Evolutionary conservation across 1,284 basidiomycete genomes (phyloP).

Genomic region (Pseudomicrostroma phylloplanum): DNA sequence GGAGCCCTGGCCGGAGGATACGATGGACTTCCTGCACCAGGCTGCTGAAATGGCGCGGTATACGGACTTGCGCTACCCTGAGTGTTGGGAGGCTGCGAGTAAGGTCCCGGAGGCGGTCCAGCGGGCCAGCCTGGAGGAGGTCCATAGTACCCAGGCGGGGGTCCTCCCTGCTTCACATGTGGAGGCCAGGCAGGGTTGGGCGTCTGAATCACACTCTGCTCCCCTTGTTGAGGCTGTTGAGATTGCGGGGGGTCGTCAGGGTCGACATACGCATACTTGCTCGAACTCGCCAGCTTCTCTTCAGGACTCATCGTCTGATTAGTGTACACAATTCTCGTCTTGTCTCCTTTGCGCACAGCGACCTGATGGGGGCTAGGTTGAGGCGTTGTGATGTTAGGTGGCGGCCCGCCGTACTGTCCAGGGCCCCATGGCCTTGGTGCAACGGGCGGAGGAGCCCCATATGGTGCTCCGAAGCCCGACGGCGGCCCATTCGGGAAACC

Average conservation of each 20-base stretch:
- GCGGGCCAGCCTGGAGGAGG: background rate
- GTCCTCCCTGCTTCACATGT: too few species aligned
- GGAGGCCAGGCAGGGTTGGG: background rate
- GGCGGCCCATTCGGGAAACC: constrained; percentile 6
- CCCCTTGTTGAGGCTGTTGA: background rate
- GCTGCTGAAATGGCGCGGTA: background rate
- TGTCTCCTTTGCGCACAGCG: constrained; percentile 18
- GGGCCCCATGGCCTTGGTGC: background rate
- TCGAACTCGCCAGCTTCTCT: constrained; percentile 23
- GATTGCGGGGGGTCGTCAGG: constrained; percentile 11
- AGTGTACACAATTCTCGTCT: constrained; percentile 25
- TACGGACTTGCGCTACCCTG: background rate
- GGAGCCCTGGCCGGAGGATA: background rate
- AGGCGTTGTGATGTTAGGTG: constrained; percentile 9
- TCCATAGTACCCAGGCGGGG: background rate
- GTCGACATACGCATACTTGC: constrained; percentile 18
- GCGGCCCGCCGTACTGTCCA: constrained; percentile 9
- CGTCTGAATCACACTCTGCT: background rate
- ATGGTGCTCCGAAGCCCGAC: constrained; percentile 1
- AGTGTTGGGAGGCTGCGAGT: background rate
- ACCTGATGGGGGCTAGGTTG: constrained; percentile 17
- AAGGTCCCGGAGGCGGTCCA: background rate
- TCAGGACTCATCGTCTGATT: constrained; percentile 24
- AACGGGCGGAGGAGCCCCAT: background rate
- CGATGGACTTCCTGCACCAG: background rate